Evolutionary conservation across 1,139 yeast species (phyloP).

Genomic region (Suhomyces taliae): DNA sequence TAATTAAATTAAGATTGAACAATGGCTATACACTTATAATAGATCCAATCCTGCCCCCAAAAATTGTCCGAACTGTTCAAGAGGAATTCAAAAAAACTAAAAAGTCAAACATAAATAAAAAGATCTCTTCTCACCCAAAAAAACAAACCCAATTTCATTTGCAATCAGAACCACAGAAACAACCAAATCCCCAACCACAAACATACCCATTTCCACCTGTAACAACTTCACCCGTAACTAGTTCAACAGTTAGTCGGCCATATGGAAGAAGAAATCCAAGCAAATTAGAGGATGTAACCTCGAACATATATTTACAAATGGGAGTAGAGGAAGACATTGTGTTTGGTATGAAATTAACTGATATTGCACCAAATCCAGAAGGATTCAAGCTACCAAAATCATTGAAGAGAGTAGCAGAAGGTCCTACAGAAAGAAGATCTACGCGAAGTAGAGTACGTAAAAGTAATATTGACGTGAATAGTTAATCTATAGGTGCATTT

Average conservation of each 20-base stretch:
- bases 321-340: not conserved
- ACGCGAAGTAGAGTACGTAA: not conserved
- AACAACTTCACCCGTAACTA: too few relatives aligned
- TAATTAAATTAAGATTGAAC: constrained; percentile 26
- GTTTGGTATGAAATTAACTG: constrained; percentile 7
- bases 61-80: constrained; percentile 13
- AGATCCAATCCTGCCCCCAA: constrained; percentile 34
- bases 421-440: not conserved
- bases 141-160: not conserved
- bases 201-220: too few relatives aligned
- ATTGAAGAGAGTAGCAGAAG: not conserved
- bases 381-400: constrained; percentile 9
- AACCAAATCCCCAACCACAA: not conserved
- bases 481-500: not conserved
- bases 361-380: constrained; percentile 1
- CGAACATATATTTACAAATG: constrained; percentile 1
- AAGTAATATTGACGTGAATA: not conserved
- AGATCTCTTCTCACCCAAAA: not conserved
- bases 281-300: constrained; percentile 7
- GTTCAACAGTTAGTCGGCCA: not conserved
- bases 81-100: not conserved
- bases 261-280: not conserved
- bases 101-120: not conserved
- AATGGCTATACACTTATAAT: constrained; percentile 32
- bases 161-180: not conserved